phyloP scores from a whole-genome alignment of 768 basidiomycete genomes.

The Lactifluus volemus region DNA sequence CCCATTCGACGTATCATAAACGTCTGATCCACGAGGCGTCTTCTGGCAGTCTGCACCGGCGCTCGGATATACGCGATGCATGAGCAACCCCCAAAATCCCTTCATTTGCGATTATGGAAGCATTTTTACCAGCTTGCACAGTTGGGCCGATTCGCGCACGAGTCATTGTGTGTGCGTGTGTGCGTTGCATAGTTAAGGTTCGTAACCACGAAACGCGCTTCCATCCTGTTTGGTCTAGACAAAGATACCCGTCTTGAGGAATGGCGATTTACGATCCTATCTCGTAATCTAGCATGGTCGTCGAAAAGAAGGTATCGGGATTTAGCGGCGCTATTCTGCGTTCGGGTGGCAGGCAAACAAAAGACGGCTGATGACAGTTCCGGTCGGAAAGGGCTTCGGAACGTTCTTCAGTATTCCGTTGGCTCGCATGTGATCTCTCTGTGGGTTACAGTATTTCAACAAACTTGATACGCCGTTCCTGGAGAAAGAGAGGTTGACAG shows the following conservation, averaged over 20 bases:
- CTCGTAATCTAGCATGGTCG: background rate
- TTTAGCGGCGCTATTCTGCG: too few relatives aligned
- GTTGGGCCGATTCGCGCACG: background rate
- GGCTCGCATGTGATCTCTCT: too few relatives aligned
- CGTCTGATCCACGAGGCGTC: constrained; percentile 3
- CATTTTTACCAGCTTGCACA: background rate
- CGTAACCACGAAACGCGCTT: background rate
- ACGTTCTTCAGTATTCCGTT: background rate
- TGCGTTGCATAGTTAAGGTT: background rate
- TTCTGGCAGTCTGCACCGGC: background rate
- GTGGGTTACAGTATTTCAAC: too few relatives aligned
- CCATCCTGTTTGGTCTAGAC: background rate
- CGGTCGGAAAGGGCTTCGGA: background rate
- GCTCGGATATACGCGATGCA: background rate
- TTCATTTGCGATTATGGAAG: background rate
- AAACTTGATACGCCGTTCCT: too few relatives aligned
- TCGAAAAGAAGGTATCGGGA: too few relatives aligned
- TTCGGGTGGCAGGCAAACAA: background rate
- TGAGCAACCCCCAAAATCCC: background rate
- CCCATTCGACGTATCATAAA: background rate
- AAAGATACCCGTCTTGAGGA: background rate
- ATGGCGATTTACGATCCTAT: background rate
- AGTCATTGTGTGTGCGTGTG: background rate
- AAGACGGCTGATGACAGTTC: background rate
- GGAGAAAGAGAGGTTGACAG: too few relatives aligned